Base-by-base conservation (phyloP, 2,329 filamentous ascomycete species). In the Capronia coronata region DNA sequence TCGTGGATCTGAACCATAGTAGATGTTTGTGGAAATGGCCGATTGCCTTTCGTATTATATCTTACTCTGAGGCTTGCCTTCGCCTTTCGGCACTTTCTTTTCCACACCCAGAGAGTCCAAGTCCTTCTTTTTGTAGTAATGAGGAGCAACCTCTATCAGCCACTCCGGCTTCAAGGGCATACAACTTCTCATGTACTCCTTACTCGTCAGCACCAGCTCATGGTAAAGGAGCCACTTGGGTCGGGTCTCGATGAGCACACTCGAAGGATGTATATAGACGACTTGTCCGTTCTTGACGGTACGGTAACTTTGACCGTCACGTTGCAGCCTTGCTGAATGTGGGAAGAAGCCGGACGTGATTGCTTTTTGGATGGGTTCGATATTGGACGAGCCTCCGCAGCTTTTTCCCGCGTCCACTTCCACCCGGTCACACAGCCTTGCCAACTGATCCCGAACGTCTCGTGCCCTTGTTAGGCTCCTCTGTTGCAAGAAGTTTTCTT, bases 401-500 rank as follows among this genome's bases (percentile, higher is more conserved):
- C 78, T 79, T 1, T 82, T 85, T 2, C 80, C 78, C 23, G 78
- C 59, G 0, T 79, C 76, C 3, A 97, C 86, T 67, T 96, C 93
- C 21, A 97, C 88, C 2, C 90, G 83, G 60, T 98, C 93, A 68
- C 91, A 96, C 2, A 98, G 79, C 62, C 94, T 91, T 45, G 83
- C 82, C 0, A 98, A 78, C 66, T 98, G 93, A 56, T 97, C 93
- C 43, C 90, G 82, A 1, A 98, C 88, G 61, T 97, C 90, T 23
- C 91, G 82, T 0, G 89, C 91, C 1, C 93, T 81, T 0, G 84
- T 93, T 2, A 98, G 75, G n/a, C 84, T 86, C 13, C 90, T 82
- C 65, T 94, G 88, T 64, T 97, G 90, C 8, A 98, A 66, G 67
- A 94, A 98, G 66, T 97, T 96, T 69, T 97, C 91, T 42, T 84